Evolutionary conservation across 768 basidiomycete genomes (phyloP), one percentile per base, ranked within the genome.

Genomic region (Termitomyces sp.): DNA sequence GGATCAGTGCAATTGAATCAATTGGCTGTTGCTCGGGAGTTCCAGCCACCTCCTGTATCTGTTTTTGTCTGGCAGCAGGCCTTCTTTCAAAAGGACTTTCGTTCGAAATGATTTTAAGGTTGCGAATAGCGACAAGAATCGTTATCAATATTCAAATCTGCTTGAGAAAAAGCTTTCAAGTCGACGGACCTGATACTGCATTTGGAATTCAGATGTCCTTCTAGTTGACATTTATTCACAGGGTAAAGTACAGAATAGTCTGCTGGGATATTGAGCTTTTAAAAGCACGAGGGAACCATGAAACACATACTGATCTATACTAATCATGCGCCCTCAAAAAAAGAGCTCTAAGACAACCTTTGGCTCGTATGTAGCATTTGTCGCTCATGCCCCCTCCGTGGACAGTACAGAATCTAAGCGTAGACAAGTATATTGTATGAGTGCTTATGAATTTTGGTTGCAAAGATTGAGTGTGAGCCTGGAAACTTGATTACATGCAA

Each of bases 401-500:
- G 28, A 16, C 38, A 18, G 38, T 14, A 38, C 38, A 52, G 28
- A 33, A 43, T 46, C 20, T 40, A 38, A n/a, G 9, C 20, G 22
- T 32, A 24, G 46, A 47, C 12, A 28, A 32, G 10, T 12, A n/a
- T n/a, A n/a, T n/a, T n/a, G n/a, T n/a, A n/a, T n/a, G n/a, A n/a
- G n/a, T n/a, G n/a, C n/a, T n/a, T n/a, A n/a, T n/a, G n/a, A n/a
- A n/a, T n/a, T n/a, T n/a, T n/a, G 38, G 47, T 48, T 32, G 28
- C 47, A 28, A 28, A n/a, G n/a, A n/a, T n/a, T 32, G 14, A 48
- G 47, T 28, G 69, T 66, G 54, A 69, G 65, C 16, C 70, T 64
- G 12, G 69, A 67, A 49, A 68, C 63, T 69, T 47, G 70, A 69
- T 24, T 66, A 61, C 33, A 68, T 70, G n/a, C 20, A 4, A 20